Evolutionary conservation across 2,329 filamentous ascomycete genomes (phyloP).

Genomic region (Dactylellina sp.): DNA sequence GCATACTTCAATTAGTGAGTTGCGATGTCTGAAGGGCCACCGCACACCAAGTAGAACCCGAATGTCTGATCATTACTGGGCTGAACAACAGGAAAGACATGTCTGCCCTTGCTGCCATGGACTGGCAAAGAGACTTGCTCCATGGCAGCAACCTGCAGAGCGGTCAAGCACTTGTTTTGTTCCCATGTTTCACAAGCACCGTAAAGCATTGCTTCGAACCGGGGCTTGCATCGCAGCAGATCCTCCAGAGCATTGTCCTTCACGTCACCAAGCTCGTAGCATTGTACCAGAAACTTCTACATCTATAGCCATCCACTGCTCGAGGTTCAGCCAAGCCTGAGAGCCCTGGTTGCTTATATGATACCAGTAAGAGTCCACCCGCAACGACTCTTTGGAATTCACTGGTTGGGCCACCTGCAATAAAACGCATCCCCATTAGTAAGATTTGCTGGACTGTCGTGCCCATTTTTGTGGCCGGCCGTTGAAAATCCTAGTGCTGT

Average conservation of each 20-base stretch:
- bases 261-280: conserved; percentile 67
- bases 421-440: conserved; percentile 67
- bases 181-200: conserved; percentile 19
- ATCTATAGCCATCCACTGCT: conserved; percentile 62
- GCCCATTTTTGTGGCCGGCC: conserved; percentile 53
- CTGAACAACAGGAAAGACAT: conserved; percentile 60
- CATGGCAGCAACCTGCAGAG: conserved; percentile 61
- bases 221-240: conserved; percentile 62
- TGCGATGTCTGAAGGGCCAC: conserved; percentile 11
- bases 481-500: conserved; percentile 44
- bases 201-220: conserved; percentile 62
- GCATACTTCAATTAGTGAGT: conserved; percentile 66
- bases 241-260: conserved; percentile 66
- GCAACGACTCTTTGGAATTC: conserved; percentile 65
- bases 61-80: conserved; percentile 35
- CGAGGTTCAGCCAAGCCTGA: conserved; percentile 58
- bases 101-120: conserved; percentile 62
- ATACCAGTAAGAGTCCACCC: conserved; percentile 1
- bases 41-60: conserved; percentile 15
- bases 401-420: conserved; percentile 65
- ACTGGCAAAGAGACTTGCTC: conserved; percentile 62
- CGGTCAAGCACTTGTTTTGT: conserved; percentile 60
- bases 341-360: conserved; percentile 59
- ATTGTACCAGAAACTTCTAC: conserved; percentile 66
- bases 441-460: conserved; percentile 63